Evolutionary conservation across 495 filamentous ascomycete genomes (phyloP), one percentile per base, ranked within the genome.

Genomic region (Hypoxylon trugodes): DNA sequence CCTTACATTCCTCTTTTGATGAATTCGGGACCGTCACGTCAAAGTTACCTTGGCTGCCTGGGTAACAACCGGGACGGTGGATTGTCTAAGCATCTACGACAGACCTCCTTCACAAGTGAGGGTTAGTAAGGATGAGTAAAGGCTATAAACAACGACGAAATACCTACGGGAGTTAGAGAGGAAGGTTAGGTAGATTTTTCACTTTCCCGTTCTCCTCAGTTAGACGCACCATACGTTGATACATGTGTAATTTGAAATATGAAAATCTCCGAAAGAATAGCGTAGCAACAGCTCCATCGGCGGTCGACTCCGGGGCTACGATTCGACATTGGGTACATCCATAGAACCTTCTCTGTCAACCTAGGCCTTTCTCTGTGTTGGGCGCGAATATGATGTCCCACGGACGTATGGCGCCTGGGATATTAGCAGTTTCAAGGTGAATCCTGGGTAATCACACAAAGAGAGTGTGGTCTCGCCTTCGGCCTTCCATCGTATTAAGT

Each of bases 331-430:
- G 40, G 33, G 35, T 33, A 45, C 46, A 37, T 19, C 30, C 19
- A 42, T 45, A 32, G 42, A 52, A 15, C 18, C 40, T 25, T 33
- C 19, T 55, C 28, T 46, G 22, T 25, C 46, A 37, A 53, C 45
- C 63, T 58, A 47, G 52, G 51, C 40, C 53, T 61, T 52, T 58
- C 25, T 24, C 38, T 28, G 22, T 1, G 41, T 66, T 66, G 47
- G 63, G 63, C 63, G 51, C 32, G 46, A 66, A 61, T 33, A 26
- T 6, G 40, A 52, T 16, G 32, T 61, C 47, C 46, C 36, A 52
- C 46, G 47, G 28, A 35, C 25, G 16, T 45, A 66, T 2, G 42
- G 47, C 37, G 57, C 57, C 41, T 58, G 33, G 18, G 10, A 30
- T 30, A 46, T 12, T 12, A 13, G 24, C 16, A 2, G 4, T 46